These are phyloP conservation scores for Chamaenerion angustifolium DNA, from an alignment of 345 rosid genomes.

Conservation along the genomic window DNA sequence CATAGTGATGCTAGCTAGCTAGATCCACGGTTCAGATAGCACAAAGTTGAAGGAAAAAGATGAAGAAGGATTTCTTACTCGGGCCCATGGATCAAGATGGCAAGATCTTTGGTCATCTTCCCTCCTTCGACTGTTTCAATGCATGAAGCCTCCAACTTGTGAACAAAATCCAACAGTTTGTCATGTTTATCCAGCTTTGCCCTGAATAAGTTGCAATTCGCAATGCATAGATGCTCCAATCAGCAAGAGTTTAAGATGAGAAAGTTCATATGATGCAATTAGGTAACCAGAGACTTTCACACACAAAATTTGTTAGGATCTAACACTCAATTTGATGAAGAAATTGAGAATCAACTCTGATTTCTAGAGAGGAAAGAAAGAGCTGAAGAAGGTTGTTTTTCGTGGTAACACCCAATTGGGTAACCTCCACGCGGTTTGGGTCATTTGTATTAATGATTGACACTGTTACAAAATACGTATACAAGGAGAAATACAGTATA, in stretches of 20 bases:
- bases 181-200: slow-evolving; percentile 79
- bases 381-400: no score
- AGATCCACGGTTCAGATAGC: background rate
- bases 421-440: no score
- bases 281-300: background rate
- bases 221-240: background rate
- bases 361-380: no score
- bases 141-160: slow-evolving; percentile 79
- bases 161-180: slow-evolving; percentile 56
- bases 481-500: no score
- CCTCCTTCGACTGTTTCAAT: slow-evolving; percentile 75
- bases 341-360: no score
- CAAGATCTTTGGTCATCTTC: slow-evolving; percentile 96
- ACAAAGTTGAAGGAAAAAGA: background rate
- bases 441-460: no score
- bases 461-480: no score
- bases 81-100: slow-evolving; percentile 66
- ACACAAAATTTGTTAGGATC: no score
- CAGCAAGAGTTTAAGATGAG: no score
- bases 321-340: no score
- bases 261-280: background rate
- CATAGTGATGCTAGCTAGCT: no score
- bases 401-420: no score
- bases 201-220: slow-evolving; percentile 23
- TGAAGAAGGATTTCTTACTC: slow-evolving; percentile 31